phyloP scores from a whole-genome alignment of 1,139 yeast species.

The Kodamaea ohmeri region DNA sequence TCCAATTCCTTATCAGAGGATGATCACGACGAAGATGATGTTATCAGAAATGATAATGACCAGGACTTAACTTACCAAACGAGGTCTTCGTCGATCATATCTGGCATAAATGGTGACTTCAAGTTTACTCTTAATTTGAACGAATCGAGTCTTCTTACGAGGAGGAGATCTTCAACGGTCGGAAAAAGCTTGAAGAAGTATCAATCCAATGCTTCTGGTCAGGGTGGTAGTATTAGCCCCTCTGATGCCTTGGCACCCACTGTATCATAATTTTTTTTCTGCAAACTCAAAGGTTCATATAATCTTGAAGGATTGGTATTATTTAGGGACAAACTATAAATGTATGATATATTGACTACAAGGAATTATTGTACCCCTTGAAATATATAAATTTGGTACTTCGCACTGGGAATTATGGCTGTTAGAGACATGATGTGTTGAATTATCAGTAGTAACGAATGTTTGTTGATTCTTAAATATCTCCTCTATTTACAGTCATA shows the following conservation, averaged over 20 bases:
- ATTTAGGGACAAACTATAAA: too few relatives aligned
- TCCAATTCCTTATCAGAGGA: slow-evolving; percentile 17
- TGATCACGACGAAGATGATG: slow-evolving; percentile 13
- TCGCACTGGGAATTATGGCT: not conserved
- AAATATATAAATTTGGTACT: not conserved
- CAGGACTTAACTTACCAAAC: slow-evolving; percentile 31
- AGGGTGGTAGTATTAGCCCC: slow-evolving; percentile 2
- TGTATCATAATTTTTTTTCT: slow-evolving; percentile 4
- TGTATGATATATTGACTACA: too few relatives aligned
- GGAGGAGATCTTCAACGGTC: slow-evolving; percentile 29
- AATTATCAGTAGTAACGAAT: not conserved
- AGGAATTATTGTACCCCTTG: not conserved
- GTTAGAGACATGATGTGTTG: not conserved
- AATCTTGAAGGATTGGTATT: too few relatives aligned
- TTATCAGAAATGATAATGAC: slow-evolving; percentile 1
- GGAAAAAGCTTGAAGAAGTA: slow-evolving; percentile 13
- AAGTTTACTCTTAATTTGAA: slow-evolving; percentile 45
- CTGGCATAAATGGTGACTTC: slow-evolving; percentile 40
- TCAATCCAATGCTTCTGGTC: slow-evolving; percentile 7
- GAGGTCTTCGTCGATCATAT: slow-evolving; percentile 42
- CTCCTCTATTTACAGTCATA: not conserved
- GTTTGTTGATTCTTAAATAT: not conserved
- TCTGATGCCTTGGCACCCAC: slow-evolving; percentile 4
- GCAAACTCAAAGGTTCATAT: slow-evolving; percentile 2
- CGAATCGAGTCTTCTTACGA: slow-evolving; percentile 40